phyloP scores from a whole-genome alignment of 768 basidiomycete species.

The Tylopilus felleus region DNA sequence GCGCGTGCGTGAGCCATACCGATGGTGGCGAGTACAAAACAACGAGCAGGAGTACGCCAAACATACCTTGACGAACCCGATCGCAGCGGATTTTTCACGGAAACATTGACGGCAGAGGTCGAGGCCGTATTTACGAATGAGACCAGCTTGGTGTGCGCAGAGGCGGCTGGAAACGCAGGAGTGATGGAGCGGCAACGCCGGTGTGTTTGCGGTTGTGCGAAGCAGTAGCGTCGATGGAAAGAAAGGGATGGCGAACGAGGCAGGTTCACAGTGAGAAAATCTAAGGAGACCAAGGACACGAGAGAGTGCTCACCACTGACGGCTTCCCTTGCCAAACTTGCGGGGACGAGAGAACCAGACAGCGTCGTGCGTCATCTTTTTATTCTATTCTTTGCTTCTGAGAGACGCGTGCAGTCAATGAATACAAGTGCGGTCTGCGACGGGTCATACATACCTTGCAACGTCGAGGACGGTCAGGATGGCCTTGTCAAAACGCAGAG shows the following conservation, averaged over 20 bases:
- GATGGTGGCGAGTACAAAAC: background rate
- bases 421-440: background rate
- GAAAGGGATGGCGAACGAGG: background rate
- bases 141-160: conserved; percentile 95
- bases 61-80: conserved; percentile 90
- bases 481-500: background rate
- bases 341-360: conserved; percentile 97
- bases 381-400: conserved; percentile 36
- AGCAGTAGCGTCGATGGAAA: background rate
- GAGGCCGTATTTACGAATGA: conserved; percentile 95
- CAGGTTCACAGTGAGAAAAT: background rate
- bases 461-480: conserved; percentile 6
- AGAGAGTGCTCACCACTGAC: conserved; percentile 72
- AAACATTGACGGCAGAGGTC: conserved; percentile 99
- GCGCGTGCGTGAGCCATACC: background rate
- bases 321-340: conserved; percentile 92
- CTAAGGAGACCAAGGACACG: background rate
- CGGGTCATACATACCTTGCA: conserved; percentile 18
- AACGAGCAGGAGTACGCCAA: background rate
- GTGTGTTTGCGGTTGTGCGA: background rate
- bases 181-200: background rate
- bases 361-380: conserved; percentile 98
- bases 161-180: conserved; percentile 60
- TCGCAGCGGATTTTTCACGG: conserved; percentile 91
- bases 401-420: background rate